These are phyloP conservation scores for Agaricus subrufescens DNA, from an alignment of 768 basidiomycete genomes.

Conservation along the genomic window DNA sequence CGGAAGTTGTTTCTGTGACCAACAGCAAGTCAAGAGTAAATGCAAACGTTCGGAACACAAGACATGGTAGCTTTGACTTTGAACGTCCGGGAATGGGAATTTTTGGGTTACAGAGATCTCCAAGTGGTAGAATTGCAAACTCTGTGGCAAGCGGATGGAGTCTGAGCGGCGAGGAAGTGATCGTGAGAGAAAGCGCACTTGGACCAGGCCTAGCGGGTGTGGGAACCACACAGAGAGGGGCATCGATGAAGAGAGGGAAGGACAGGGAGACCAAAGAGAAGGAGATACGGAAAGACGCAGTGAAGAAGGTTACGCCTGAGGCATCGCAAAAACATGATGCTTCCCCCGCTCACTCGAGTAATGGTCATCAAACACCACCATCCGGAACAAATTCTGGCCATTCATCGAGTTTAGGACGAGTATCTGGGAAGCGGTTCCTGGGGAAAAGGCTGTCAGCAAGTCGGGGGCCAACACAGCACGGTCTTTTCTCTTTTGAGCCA, in stretches of 20 bases:
- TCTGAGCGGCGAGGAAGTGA: constrained; percentile 16
- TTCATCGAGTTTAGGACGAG: constrained; percentile 56
- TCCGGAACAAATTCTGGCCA: constrained; percentile 30
- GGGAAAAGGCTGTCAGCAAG: constrained; percentile 21
- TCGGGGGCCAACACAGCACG: constrained; percentile 43
- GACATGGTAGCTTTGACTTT: constrained; percentile 76
- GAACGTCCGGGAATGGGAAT: constrained; percentile 56
- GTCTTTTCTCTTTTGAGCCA: constrained; percentile 65
- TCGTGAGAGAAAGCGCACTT: constrained; percentile 29
- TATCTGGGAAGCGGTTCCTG: constrained; percentile 35
- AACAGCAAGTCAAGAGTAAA: constrained; percentile 20
- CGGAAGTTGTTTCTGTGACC: constrained; percentile 14
- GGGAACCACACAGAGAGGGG: constrained; percentile 37
- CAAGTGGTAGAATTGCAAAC: constrained; percentile 32
- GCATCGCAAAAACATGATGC: not conserved
- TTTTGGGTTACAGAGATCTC: constrained; percentile 38
- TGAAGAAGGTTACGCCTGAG: constrained; percentile 9
- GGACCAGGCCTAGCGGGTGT: constrained; percentile 42
- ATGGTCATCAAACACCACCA: constrained; percentile 31
- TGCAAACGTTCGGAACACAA: constrained; percentile 36
- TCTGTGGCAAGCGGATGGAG: constrained; percentile 27
- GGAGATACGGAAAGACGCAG: constrained; percentile 15
- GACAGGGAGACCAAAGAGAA: constrained; percentile 31
- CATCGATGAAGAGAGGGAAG: constrained; percentile 33
- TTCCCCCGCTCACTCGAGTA: constrained; percentile 27